Percentiles rank a stretch among this genome's conserved stretches.
These are phyloP conservation scores for Globisporangium cylindrosporum DNA, from an alignment of 352 stramenopile species.

Conservation along the genomic window DNA sequence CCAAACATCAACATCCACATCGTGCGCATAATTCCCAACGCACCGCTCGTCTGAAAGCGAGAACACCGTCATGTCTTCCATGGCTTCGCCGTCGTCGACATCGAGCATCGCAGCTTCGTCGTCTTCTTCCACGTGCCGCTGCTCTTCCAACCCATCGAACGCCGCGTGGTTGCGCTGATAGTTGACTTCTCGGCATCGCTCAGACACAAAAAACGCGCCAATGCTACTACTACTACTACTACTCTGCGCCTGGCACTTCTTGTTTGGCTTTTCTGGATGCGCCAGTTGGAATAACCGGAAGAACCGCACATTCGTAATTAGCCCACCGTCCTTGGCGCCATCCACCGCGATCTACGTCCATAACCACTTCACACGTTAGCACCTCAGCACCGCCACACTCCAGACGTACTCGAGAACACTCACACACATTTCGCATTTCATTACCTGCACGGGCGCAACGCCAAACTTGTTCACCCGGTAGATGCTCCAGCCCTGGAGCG, in stretches of 20 bases:
- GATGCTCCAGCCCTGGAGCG: slow-evolving; percentile 40
- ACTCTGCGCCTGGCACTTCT: not conserved
- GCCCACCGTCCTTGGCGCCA: slow-evolving; percentile 33
- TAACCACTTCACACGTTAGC: not conserved
- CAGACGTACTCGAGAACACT: not conserved
- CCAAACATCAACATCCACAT: not conserved
- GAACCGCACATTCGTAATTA: slow-evolving; percentile 51
- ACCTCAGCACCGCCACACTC: not conserved
- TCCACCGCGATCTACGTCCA: slow-evolving; percentile 44
- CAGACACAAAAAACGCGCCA: slow-evolving; percentile 51
- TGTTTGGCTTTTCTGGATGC: not conserved
- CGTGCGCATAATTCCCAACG: not conserved
- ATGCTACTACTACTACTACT: slow-evolving; percentile 9
- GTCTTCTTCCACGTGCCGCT: slow-evolving; percentile 32
- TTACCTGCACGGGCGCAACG: slow-evolving; percentile 45
- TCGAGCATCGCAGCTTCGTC: slow-evolving; percentile 35
- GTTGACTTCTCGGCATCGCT: slow-evolving; percentile 37
- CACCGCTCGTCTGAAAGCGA: slow-evolving; percentile 51
- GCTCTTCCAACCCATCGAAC: slow-evolving; percentile 22
- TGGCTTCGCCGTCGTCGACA: slow-evolving; percentile 26
- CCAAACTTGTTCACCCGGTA: slow-evolving; percentile 62
- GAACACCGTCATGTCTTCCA: slow-evolving; percentile 52
- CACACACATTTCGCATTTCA: not conserved
- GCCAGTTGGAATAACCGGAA: slow-evolving; percentile 53
- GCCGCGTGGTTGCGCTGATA: slow-evolving; percentile 17